Conservation (phyloP, 1,284 basidiomycete genomes). For the Athelia psychrophila region DNA sequence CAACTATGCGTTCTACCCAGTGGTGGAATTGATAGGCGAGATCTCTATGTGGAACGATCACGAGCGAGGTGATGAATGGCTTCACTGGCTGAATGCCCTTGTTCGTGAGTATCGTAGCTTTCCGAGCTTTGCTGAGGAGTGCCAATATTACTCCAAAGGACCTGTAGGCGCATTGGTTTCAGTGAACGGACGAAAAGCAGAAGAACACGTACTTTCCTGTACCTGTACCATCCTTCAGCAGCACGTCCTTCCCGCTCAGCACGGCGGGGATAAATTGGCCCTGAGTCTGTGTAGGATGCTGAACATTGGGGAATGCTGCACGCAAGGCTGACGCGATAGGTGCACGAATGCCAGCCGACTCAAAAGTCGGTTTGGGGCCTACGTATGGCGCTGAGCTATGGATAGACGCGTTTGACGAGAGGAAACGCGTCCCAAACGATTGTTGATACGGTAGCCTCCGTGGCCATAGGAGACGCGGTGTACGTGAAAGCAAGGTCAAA, state of each 20-base stretch:
- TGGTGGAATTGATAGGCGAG: conserved; percentile 65
- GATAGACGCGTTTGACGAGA: neutral
- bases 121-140: conserved; percentile 54
- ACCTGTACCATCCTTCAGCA: conserved; percentile 68
- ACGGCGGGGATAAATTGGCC: conserved; percentile 60
- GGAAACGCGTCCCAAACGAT: too few species aligned
- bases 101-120: conserved; percentile 9
- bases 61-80: conserved; percentile 43
- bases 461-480: too few species aligned
- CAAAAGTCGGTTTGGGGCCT: conserved; percentile 31
- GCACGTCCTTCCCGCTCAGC: conserved; percentile 51
- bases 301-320: conserved; percentile 61
- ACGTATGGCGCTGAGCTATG: neutral
- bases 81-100: conserved; percentile 13
- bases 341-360: conserved; percentile 48
- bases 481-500: too few species aligned
- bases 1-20: conserved; percentile 61
- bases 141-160: conserved; percentile 69
- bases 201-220: conserved; percentile 64
- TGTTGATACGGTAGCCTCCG: too few species aligned
- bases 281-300: conserved; percentile 58
- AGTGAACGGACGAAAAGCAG: neutral
- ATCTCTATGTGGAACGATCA: conserved; percentile 75
- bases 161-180: conserved; percentile 31
- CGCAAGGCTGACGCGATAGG: conserved; percentile 45